Evolutionary conservation across 176 grass and related monocot species (phyloP), one percentile per base, ranked within the genome.

Genomic region (Oryza coarctata): DNA sequence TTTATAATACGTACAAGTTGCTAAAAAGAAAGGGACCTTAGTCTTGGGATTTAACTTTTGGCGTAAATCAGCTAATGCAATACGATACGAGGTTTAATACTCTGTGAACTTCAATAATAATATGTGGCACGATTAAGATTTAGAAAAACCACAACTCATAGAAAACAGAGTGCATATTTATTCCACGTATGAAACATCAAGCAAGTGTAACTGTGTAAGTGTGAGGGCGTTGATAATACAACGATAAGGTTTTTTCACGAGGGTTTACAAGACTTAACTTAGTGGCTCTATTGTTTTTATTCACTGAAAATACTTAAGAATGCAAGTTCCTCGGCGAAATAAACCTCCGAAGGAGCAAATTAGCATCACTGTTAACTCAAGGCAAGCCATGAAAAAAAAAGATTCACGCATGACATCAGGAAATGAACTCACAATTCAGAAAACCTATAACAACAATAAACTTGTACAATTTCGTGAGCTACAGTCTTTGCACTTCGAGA

Each of bases 371-470:
- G 65, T 44, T 67, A 73, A 89, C 84, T 80, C 88, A 87, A 78
- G 75, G 84, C 84, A 90, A 87, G 88, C 84, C 88, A 83, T 50
- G 30, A 63, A 79, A 89, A 82, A n/a, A 90, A 70, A 52, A 7
- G 80, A 87, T 84, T 87, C 63, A 80, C 84, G 7, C 80, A 71
- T 72, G 80, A 80, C 83, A 71, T 12, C 33, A 38, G 65, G 44
- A 77, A 44, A 26, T 44, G 23, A 49, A 89, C 57, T 66, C 57
- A 66, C 63, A 80, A 82, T 10, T 18, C 84, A 69, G 18, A 26
- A 74, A 86, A 82, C 22, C 18, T 44, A 74, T 9, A 49, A 28
- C 17, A 63, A 75, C 27, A 6, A 38, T 10, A 9, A 32, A 57
- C n/a, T 41, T 68, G 0, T 70, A 65, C 73, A 65, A 20, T 71